Percentiles rank a stretch among this genome's conserved stretches.
phyloP scores from a whole-genome alignment of 1,284 basidiomycete species.

The Trametes sp. region DNA sequence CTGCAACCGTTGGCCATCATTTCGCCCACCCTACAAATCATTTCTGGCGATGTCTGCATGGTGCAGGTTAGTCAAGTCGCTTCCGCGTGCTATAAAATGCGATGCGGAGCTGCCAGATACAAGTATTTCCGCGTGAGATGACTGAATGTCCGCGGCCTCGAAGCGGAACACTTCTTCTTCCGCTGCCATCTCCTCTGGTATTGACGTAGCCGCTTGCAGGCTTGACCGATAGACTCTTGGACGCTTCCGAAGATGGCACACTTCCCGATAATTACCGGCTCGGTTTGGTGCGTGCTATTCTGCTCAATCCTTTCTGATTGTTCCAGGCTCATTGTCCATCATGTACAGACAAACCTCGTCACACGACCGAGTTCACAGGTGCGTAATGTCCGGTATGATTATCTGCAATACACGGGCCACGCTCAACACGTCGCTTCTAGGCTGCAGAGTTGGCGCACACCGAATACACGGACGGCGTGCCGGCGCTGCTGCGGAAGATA shows the following conservation, averaged over 20 bases:
- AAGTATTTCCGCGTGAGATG: no score
- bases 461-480: conserved; percentile 39
- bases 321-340: no score
- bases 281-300: conserved; percentile 34
- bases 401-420: no score
- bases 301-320: no score
- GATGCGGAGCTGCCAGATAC: conserved; percentile 34
- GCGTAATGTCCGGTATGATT: not conserved
- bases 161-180: no score
- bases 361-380: conserved; percentile 40
- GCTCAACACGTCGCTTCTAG: no score
- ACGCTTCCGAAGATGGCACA: conserved; percentile 36
- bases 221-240: conserved; percentile 31
- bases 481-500: conserved; percentile 63
- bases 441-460: conserved; percentile 35
- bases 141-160: no score
- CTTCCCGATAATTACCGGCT: conserved; percentile 35
- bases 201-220: no score
- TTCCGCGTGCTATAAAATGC: not conserved
- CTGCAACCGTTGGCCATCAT: conserved; percentile 71
- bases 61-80: conserved; percentile 49
- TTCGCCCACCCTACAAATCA: conserved; percentile 78
- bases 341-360: conserved; percentile 44
- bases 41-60: conserved; percentile 67
- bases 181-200: no score